A percentile compares a stretch with the other conserved stretches of the same genome.
Evolutionary conservation across 164 flowering plant species (phyloP).

Genomic region (Piper longum): DNA sequence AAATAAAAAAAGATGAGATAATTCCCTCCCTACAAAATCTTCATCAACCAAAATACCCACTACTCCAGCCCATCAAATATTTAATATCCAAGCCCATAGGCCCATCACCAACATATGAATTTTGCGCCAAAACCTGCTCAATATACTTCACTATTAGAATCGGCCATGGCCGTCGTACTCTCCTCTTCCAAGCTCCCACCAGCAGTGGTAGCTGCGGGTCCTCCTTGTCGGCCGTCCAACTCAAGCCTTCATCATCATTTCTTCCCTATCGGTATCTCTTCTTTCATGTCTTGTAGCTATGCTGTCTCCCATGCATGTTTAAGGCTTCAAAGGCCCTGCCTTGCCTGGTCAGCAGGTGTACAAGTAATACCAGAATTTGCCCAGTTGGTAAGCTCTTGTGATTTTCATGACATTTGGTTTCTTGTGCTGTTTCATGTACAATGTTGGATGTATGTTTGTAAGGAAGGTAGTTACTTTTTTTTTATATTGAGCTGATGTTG

Average conservation of each 20-base stretch:
- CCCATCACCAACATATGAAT: too few species aligned
- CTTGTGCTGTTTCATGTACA: not conserved
- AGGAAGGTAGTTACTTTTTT: too few species aligned
- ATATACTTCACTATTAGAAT: too few species aligned
- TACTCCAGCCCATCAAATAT: too few species aligned
- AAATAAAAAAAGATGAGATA: too few species aligned
- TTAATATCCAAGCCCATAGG: too few species aligned
- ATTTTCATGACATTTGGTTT: not conserved
- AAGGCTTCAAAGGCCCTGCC: not conserved
- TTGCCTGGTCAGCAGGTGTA: slow-evolving; percentile 7
- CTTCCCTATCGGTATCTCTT: too few species aligned
- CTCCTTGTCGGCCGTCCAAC: not conserved
- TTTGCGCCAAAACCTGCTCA: too few species aligned
- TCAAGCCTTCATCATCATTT: not conserved
- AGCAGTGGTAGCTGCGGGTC: not conserved
- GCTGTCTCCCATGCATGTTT: not conserved
- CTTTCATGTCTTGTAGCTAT: not conserved
- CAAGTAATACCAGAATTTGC: slow-evolving; percentile 42
- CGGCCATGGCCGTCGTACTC: not conserved
- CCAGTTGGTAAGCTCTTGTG: slow-evolving; percentile 15
- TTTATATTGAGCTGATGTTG: too few species aligned
- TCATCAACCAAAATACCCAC: too few species aligned
- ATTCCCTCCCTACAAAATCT: too few species aligned
- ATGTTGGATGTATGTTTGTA: too few species aligned
- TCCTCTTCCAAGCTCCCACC: not conserved